A percentile compares a stretch with the other conserved stretches of the same genome.
Conservation (phyloP, 2,329 filamentous ascomycete species). For the Fusarium sp. region DNA sequence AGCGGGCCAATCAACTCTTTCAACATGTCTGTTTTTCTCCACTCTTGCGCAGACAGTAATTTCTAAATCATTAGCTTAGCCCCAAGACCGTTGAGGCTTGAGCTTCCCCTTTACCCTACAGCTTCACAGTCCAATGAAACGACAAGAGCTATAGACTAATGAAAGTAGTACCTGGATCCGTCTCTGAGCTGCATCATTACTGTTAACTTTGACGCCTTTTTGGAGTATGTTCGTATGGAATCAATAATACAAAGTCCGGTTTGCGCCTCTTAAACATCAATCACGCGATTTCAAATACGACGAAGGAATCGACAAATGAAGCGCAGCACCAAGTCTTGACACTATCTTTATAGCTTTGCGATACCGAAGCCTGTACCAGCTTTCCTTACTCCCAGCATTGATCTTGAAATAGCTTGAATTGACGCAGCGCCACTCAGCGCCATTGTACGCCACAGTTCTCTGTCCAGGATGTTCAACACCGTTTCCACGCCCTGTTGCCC, state of each 20-base stretch:
- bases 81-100: neutral
- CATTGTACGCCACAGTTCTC: neutral
- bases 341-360: fast-evolving
- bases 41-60: neutral
- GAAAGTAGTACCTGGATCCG: neutral
- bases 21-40: fast-evolving
- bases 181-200: neutral
- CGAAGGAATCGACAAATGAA: neutral
- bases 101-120: neutral
- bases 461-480: neutral
- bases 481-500: neutral
- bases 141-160: neutral
- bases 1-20: neutral
- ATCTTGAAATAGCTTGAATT: neutral
- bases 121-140: neutral
- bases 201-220: neutral
- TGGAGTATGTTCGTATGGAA: neutral
- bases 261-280: neutral
- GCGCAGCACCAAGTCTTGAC: fast-evolving
- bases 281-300: neutral
- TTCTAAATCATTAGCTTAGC: neutral
- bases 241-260: no score
- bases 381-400: fast-evolving
- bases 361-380: neutral
- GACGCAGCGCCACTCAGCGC: neutral